Percentiles rank a stretch among this genome's conserved stretches.
phyloP scores from a whole-genome alignment of 1,139 yeast species.

The Sugiyamaella pinicola region DNA sequence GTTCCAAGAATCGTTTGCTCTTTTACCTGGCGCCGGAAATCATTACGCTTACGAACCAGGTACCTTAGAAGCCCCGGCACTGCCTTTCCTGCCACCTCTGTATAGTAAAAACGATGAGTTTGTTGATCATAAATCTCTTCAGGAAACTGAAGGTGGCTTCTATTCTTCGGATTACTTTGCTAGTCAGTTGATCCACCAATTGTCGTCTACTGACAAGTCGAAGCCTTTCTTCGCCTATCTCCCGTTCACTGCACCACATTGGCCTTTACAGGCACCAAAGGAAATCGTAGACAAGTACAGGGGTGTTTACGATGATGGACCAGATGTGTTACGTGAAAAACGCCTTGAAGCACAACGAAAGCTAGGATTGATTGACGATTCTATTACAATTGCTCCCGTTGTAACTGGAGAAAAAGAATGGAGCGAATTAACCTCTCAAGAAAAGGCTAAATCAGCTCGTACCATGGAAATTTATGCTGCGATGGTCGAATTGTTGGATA shows the following conservation, averaged over 20 bases:
- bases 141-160: slow-evolving; percentile 39
- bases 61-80: slow-evolving; percentile 35
- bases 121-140: slow-evolving; percentile 32
- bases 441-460: slow-evolving; percentile 44
- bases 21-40: slow-evolving; percentile 62
- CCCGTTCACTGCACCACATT: slow-evolving; percentile 62
- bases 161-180: slow-evolving; percentile 53
- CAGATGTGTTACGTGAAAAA: slow-evolving; percentile 47
- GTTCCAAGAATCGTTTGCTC: slow-evolving; percentile 53
- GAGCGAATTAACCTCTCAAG: slow-evolving; percentile 48
- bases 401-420: slow-evolving; percentile 48
- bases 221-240: slow-evolving; percentile 55
- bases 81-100: slow-evolving; percentile 35
- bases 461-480: slow-evolving; percentile 63
- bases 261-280: slow-evolving; percentile 61
- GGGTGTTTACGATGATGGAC: slow-evolving; percentile 55
- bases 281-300: slow-evolving; percentile 51
- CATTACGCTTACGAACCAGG: slow-evolving; percentile 54
- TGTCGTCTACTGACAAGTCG: slow-evolving; percentile 37
- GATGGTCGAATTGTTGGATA: slow-evolving; percentile 57
- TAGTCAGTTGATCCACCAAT: slow-evolving; percentile 46
- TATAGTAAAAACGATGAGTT: slow-evolving; percentile 45
- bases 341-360: slow-evolving; percentile 48
- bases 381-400: slow-evolving; percentile 50
- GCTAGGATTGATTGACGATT: slow-evolving; percentile 50